phyloP scores from a whole-genome alignment of 1,284 basidiomycete genomes.

The Sporisorium sorghi region DNA sequence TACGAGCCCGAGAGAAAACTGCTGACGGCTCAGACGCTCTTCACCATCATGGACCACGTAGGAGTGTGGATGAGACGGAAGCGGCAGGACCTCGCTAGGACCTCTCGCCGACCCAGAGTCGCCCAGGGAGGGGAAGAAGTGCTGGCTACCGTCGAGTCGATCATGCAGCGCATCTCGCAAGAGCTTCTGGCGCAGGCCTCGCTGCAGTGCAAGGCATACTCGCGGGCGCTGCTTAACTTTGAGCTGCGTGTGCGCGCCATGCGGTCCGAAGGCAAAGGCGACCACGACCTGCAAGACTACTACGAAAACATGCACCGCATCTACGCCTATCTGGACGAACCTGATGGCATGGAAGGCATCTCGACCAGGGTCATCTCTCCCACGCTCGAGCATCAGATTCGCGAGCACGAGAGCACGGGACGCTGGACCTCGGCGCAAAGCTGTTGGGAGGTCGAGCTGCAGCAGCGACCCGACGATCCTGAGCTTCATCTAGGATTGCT shows the following conservation, averaged over 20 bases:
- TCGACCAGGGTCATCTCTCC: slow-evolving; percentile 89
- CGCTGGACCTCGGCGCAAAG: slow-evolving; percentile 98
- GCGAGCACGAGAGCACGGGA: slow-evolving; percentile 97
- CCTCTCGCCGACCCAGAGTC: slow-evolving; percentile 36
- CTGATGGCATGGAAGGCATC: slow-evolving; percentile 99
- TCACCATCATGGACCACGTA: slow-evolving; percentile 93
- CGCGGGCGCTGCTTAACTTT: slow-evolving; percentile 92
- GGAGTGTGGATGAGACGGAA: slow-evolving; percentile 83
- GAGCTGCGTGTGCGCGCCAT: slow-evolving; percentile 74
- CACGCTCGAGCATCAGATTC: slow-evolving; percentile 93
- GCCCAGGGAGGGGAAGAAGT: slow-evolving; percentile 53
- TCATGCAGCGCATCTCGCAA: slow-evolving; percentile 85
- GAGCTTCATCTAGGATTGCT: slow-evolving; percentile 89
- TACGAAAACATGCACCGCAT: slow-evolving; percentile 95
- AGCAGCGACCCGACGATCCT: slow-evolving; percentile 88
- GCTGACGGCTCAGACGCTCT: slow-evolving; percentile 80
- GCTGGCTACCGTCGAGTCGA: slow-evolving; percentile 75
- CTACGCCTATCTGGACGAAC: slow-evolving; percentile 95
- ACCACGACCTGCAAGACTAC: slow-evolving; percentile 74
- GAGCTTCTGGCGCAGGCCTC: slow-evolving; percentile 93
- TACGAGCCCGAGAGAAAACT: slow-evolving; percentile 60
- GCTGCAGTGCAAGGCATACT: slow-evolving; percentile 91
- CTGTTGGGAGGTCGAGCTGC: slow-evolving; percentile 98
- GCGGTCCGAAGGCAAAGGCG: slow-evolving; percentile 46
- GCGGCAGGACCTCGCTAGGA: slow-evolving; percentile 64